A percentile compares a stretch with the other conserved stretches of the same genome.
These are phyloP conservation scores for Themeda triandra DNA, from an alignment of 176 grass and related monocot species.

Conservation along the genomic window DNA sequence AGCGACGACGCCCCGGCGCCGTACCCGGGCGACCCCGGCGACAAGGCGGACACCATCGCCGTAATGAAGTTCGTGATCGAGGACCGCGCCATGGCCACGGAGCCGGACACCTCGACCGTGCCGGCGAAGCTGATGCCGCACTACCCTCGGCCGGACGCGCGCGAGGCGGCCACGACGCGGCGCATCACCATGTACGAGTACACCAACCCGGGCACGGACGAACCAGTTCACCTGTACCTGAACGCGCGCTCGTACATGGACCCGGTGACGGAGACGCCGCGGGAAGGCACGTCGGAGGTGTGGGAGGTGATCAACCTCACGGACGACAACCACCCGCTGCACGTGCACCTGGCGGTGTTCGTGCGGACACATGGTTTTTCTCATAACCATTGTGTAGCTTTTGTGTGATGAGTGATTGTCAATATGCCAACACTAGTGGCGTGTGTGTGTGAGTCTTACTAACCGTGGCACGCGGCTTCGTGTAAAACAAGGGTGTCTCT, in stretches of 20 bases:
- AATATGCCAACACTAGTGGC: no score
- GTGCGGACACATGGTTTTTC: no score
- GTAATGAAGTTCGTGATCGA: slow-evolving; percentile 81
- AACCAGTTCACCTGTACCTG: slow-evolving; percentile 87
- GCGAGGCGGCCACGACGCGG: slow-evolving; percentile 22
- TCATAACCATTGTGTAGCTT: no score
- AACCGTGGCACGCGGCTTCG: no score
- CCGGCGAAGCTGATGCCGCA: slow-evolving; percentile 36
- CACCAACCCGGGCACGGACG: slow-evolving; percentile 43
- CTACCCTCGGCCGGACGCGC: slow-evolving; percentile 23
- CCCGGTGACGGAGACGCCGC: slow-evolving; percentile 78
- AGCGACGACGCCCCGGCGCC: slow-evolving; percentile 64
- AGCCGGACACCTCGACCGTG: slow-evolving; percentile 41
- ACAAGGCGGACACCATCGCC: slow-evolving; percentile 35
- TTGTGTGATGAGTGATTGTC: no score
- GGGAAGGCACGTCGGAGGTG: slow-evolving; percentile 61
- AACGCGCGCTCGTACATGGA: slow-evolving; percentile 62
- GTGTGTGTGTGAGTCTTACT: no score
- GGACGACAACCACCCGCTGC: slow-evolving; percentile 88
- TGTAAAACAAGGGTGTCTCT: no score
- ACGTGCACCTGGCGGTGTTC: slow-evolving; percentile 73
- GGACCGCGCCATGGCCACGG: no score
- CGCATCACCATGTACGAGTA: slow-evolving; percentile 89
- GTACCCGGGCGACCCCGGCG: slow-evolving; percentile 81
- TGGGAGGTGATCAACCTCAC: slow-evolving; percentile 97